These are phyloP conservation scores for Pseudogymnoascus sp. DNA, from an alignment of 2,329 filamentous ascomycete genomes.

Conservation along the genomic window DNA sequence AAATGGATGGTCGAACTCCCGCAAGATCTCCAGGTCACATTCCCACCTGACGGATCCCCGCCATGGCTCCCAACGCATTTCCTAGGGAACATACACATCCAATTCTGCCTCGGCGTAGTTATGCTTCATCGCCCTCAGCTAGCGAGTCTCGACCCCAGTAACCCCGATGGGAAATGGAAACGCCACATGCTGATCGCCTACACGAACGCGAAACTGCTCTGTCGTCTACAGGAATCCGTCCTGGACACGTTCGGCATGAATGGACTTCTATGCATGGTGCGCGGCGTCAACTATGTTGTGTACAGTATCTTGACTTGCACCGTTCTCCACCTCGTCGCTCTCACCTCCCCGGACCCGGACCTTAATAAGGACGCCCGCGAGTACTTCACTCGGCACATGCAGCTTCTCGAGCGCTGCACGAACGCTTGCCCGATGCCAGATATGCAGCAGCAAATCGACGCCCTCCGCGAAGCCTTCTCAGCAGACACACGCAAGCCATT, in stretches of 20 bases:
- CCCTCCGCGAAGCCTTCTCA: constrained; percentile 83
- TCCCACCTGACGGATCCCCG: constrained; percentile 67
- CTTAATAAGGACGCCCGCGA: constrained; percentile 77
- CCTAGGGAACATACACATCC: constrained; percentile 79
- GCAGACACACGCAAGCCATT: constrained; percentile 79
- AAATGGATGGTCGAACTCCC: constrained; percentile 73
- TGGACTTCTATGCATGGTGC: constrained; percentile 83
- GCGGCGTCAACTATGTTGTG: constrained; percentile 92
- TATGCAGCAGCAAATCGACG: constrained; percentile 82
- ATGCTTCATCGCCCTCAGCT: constrained; percentile 84
- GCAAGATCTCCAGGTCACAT: constrained; percentile 66
- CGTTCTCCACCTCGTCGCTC: constrained; percentile 85
- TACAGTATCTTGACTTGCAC: constrained; percentile 87
- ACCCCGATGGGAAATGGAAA: constrained; percentile 70
- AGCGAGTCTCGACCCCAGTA: constrained; percentile 64
- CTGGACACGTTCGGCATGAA: constrained; percentile 67
- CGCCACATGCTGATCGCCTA: constrained; percentile 82
- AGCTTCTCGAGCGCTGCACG: constrained; percentile 79
- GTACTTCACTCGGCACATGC: constrained; percentile 90
- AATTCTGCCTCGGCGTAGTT: constrained; percentile 78
- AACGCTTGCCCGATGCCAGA: constrained; percentile 81
- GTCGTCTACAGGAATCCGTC: constrained; percentile 78
- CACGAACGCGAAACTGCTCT: constrained; percentile 74
- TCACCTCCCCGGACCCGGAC: constrained; percentile 86
- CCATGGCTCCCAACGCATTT: constrained; percentile 84